Evolutionary conservation across 495 filamentous ascomycete species (phyloP), one percentile per base, ranked within the genome.

Genomic region (Sporormia fimetaria): DNA sequence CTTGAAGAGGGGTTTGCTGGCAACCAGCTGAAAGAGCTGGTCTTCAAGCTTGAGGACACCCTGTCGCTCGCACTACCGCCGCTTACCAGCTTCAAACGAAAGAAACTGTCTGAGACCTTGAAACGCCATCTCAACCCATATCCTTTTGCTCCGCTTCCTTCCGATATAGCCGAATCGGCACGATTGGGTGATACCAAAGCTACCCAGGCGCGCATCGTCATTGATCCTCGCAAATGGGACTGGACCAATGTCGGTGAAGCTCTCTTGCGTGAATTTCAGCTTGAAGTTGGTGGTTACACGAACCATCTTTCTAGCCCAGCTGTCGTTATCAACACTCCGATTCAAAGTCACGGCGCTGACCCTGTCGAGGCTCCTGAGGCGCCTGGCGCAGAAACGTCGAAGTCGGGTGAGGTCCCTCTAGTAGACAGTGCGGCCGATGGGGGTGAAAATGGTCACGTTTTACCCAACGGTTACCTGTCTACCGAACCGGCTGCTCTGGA

Each of bases 1-100:
- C 62, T 95, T 18, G 87, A 94, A 40, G 87, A 94, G 54, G 76
- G 73, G 3, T 80, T 92, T 44, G 86, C 88, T 0, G 76, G 75
- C 22, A 78, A 90, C 46, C 76, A 88, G 44, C 64, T 98, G 31
- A 76, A 75, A 38, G 67, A 72, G 17, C 26, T 50, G 9, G 65
- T 93, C 5, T 50, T 67, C 35, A 67, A 75, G 20, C 59, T 94
- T 17, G 71, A 72, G n/a, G 90, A 95, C 55, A 64, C 73, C 10
- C 61, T 87, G 18, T 77, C 82, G 10, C 62, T 85, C 21, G 69
- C 68, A 4, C 78, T 82, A 38, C 76, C 76, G 0, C 66, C 74
- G 12, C 80, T 85, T 62, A 70, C 68, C 41, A 68, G 70, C 12
- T 71, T 76, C 37, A 51, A 65, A 9, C 75, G 78, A 44, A 80